Base-by-base conservation (phyloP, 768 basidiomycete genomes). In the Auricularia sp. region DNA sequence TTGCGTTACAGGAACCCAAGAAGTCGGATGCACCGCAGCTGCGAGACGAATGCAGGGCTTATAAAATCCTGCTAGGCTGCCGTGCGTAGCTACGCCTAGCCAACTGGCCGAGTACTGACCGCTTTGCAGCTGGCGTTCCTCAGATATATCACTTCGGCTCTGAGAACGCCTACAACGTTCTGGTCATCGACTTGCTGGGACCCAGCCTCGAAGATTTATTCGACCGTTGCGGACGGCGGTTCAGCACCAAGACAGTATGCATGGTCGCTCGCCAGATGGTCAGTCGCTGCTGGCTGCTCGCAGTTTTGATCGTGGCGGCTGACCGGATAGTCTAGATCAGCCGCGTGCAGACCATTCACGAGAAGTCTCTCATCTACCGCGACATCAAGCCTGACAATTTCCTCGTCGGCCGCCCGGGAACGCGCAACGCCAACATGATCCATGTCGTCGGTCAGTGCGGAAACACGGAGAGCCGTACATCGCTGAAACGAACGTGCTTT, bases 371-470 rank as follows among this genome's bases (percentile, higher is more conserved):
- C 71, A 98, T 99, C 71, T 98, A 99, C 75, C 90, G 97, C 64
- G 97, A 99, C 75, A 98, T 99, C 80, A 99, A 99, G 76, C 97
- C 97, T 10, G 97, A 98, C 79, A 99, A 99, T 77, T 99, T 99
- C 75, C 84, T 99, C 69, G 89, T 98, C 73, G 97, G 97, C 44
- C 88, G 96, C 24, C 88, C 96, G 8, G 88, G 87, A 44, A 97
- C 94, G 24, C 98, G 98, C 78, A 85, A 83, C 58, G 83, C 92
- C 16, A 96, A 95, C 69, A 74, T 68, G 34, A 69, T 71, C n/a
- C 66, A 67, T 69, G 78, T 59, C 29, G 90, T 93, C 62, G 70
- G 83, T 75, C 37, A 11, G 58, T 47, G 39, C 33, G 14, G 64
- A 45, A 62, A 54, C 13, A 59, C n/a, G 42, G 47, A 13, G 62